Conservation (phyloP, 148 eudicot genomes). For the Dysphania ambrosioides region DNA sequence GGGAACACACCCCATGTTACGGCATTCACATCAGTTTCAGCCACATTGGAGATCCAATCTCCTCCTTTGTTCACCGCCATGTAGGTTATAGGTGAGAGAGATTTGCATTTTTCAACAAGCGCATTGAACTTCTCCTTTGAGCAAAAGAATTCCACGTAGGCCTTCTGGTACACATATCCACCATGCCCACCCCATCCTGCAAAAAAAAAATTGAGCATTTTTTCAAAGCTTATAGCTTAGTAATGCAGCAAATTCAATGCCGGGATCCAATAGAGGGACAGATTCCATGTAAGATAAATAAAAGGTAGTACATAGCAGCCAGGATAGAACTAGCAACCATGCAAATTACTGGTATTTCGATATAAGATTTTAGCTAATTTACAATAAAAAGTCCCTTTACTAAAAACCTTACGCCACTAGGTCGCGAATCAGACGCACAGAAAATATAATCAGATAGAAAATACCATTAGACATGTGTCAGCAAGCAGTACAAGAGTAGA, state of each 20-base stretch:
- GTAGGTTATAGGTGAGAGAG: conserved; percentile 57
- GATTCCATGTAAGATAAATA: not conserved
- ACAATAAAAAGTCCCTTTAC: not conserved
- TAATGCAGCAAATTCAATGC: not conserved
- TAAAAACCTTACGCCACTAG: too few species aligned
- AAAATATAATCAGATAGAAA: too few species aligned
- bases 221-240: not conserved
- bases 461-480: not conserved
- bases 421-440: not conserved
- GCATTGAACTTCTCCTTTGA: conserved; percentile 66
- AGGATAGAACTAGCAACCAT: not conserved
- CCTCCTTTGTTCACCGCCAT: conserved; percentile 84
- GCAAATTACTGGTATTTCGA: not conserved
- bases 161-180: conserved; percentile 93
- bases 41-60: conserved; percentile 53
- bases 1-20: conserved; percentile 97
- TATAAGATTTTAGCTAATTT: too few species aligned
- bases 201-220: not conserved
- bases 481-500: not conserved
- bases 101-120: conserved; percentile 68
- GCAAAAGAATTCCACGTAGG: conserved; percentile 86
- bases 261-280: not conserved
- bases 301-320: not conserved
- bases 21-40: conserved; percentile 63
- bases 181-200: conserved; percentile 95